Conservation (phyloP, 2,329 filamentous ascomycete species). For the Aspergillus fumigatus region DNA sequence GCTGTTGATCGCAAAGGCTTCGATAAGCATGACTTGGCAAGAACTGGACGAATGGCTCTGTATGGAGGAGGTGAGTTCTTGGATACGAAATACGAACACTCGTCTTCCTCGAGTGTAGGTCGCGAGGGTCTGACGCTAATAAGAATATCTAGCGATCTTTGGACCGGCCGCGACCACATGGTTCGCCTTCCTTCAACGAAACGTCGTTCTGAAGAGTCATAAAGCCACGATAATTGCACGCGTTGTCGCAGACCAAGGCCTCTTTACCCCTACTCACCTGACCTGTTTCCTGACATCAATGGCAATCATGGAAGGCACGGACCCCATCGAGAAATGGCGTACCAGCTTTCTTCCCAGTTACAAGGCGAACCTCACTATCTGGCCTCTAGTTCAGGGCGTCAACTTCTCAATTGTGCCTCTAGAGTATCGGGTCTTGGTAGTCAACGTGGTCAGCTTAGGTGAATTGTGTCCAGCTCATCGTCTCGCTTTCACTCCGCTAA, state of each 20-base stretch:
- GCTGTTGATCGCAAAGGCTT: conserved; percentile 76
- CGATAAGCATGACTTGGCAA: conserved; percentile 63
- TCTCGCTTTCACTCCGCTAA: conserved; percentile 9
- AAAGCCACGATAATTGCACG: conserved; percentile 70
- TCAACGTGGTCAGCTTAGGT: conserved; percentile 75
- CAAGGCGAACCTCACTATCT: conserved; percentile 79
- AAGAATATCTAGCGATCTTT: conserved; percentile 58
- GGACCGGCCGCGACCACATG: conserved; percentile 83
- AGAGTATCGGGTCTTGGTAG: conserved; percentile 76
- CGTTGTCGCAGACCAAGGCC: conserved; percentile 71
- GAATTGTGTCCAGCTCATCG: conserved; percentile 24
- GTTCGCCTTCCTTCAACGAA: conserved; percentile 73
- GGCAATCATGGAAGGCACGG: conserved; percentile 71
- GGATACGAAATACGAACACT: not conserved
- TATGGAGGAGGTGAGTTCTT: conserved; percentile 45
- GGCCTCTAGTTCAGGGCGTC: conserved; percentile 76
- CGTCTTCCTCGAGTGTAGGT: not conserved
- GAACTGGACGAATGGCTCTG: conserved; percentile 46
- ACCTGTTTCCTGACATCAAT: conserved; percentile 77
- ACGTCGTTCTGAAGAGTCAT: conserved; percentile 60
- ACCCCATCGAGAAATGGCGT: conserved; percentile 64
- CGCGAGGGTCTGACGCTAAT: conserved; percentile 6
- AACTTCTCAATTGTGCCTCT: conserved; percentile 88
- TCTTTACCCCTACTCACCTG: conserved; percentile 83
- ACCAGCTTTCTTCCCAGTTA: conserved; percentile 68